Percentiles rank a stretch among this genome's conserved stretches.
These are phyloP conservation scores for Neurospora tetraspora DNA, from an alignment of 495 filamentous ascomycete genomes.

Conservation along the genomic window DNA sequence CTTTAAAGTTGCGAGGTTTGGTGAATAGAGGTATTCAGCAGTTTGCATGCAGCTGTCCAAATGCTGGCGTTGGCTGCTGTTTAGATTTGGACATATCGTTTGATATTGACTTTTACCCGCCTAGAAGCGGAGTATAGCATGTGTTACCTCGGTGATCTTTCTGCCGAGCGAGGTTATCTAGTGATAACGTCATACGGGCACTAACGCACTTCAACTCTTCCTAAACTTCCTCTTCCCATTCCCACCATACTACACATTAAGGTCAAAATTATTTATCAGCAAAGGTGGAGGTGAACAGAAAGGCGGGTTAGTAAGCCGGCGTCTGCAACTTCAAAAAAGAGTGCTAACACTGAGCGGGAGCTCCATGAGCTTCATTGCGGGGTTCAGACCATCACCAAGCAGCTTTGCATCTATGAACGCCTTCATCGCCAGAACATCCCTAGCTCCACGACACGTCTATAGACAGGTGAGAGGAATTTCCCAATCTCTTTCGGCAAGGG, in stretches of 20 bases:
- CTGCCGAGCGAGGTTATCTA: background rate
- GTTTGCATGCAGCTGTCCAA: background rate
- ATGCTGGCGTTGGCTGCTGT: no score
- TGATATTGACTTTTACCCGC: background rate
- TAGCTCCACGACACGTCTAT: slow-evolving; percentile 12
- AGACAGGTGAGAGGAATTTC: background rate
- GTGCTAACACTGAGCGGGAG: background rate
- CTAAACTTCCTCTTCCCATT: background rate
- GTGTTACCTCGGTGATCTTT: background rate
- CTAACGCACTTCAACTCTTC: background rate
- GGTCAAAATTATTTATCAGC: background rate
- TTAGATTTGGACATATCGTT: background rate
- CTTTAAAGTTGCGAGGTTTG: background rate
- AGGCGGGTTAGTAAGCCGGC: background rate
- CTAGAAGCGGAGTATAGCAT: background rate
- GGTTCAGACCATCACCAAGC: background rate
- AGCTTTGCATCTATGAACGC: slow-evolving; percentile 20
- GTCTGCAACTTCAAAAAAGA: background rate
- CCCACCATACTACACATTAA: background rate
- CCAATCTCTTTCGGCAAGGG: slow-evolving; percentile 1
- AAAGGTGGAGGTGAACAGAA: background rate
- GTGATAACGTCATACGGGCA: background rate
- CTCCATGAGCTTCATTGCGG: background rate
- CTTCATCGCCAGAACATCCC: slow-evolving; percentile 16
- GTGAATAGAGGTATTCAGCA: background rate